Evolutionary conservation across 2,329 filamentous ascomycete species (phyloP), one percentile per base, ranked within the genome.

Genomic region (Alternaria infectoria): DNA sequence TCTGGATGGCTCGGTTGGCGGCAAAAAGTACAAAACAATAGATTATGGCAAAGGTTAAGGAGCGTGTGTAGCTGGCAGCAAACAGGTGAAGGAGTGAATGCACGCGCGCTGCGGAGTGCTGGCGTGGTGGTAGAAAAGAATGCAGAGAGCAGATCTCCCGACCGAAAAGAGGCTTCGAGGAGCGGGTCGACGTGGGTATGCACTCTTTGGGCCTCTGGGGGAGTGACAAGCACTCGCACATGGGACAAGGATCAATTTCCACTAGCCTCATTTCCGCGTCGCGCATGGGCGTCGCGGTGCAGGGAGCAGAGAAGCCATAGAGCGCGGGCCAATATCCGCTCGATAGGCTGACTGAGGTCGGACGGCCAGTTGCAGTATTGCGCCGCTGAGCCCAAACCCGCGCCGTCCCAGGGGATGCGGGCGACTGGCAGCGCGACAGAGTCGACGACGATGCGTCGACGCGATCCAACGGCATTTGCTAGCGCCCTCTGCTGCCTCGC

Each of bases 71-170:
- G 70, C 66, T 65, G 63, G 64, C 30, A 56, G 46, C 30, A 63
- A 61, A 21, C 45, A 49, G 61, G 61, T 52, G 54, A 72, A 72
- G 26, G 71, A 72, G 70, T 57, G 67, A 21, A 66, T 56, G 64
- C 70, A 72, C 70, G 61, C 71, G 71, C 71, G 61, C 69, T 68
- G 71, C 70, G 71, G 61, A 59, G 65, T 68, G 67, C 65, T 57
- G 67, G 57, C 54, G 63, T 66, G 68, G 51, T 47, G 63, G 64
- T 61, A 55, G 64, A 69, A 69, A 60, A 55, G 62, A 69, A 70
- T 63, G 62, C 61, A 68, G 65, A 61, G 55, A 64, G 65, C 65
- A 66, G 67, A 71, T 71, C 57, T 70, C 62, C 64, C 69, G 68
- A 64, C 57, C 59, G 66, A 68, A 56, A 62, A 66, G 50, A 68